phyloP scores from a whole-genome alignment of 257 asterid genomes.

The Galeopsis tetrahit region DNA sequence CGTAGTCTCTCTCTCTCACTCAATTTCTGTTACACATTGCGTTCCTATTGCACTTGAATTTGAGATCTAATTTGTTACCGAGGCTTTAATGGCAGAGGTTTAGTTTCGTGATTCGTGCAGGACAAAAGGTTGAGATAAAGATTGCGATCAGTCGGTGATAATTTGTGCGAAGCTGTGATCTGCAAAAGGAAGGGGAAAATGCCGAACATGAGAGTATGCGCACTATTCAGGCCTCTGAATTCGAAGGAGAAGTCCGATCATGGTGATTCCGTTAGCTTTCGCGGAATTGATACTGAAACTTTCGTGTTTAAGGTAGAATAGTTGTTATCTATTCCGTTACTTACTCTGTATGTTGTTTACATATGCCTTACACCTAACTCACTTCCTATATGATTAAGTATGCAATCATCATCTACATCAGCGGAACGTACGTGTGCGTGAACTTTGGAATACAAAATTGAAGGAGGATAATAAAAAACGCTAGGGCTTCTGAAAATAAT shows the following conservation, averaged over 20 bases:
- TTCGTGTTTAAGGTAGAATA: constrained; percentile 67
- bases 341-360: not conserved
- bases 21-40: not conserved
- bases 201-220: constrained; percentile 74
- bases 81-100: constrained; percentile 13
- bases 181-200: constrained; percentile 37
- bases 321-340: not conserved
- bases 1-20: constrained; percentile 1
- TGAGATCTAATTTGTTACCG: constrained; percentile 14
- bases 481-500: constrained; percentile 2
- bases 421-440: not conserved
- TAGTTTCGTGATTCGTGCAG: constrained; percentile 10
- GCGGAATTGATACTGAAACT: constrained; percentile 56
- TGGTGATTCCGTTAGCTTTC: constrained; percentile 62
- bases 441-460: not conserved
- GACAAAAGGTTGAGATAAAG: not conserved
- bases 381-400: not conserved
- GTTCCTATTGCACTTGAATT: not conserved
- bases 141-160: constrained; percentile 19
- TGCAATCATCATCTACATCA: not conserved
- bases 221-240: constrained; percentile 78
- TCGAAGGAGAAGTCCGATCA: constrained; percentile 67
- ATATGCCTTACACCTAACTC: not conserved
- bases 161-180: constrained; percentile 6
- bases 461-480: not conserved